Conservation (phyloP, 179 eudicot species). For the Gypsophila paniculata region DNA sequence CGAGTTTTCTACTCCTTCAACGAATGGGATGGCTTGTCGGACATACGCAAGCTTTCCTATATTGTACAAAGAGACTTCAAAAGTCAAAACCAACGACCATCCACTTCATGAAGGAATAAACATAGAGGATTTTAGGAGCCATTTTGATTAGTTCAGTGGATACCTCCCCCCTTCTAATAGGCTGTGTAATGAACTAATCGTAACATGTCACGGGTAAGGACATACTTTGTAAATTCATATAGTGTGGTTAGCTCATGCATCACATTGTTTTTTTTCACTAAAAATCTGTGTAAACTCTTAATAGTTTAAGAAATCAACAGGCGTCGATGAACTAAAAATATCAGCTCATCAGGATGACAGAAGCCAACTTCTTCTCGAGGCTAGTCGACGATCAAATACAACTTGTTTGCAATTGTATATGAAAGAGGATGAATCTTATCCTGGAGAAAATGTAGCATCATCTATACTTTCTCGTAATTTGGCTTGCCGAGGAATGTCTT, state of each 20-base stretch:
- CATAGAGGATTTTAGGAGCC: background rate
- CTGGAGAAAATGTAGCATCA: conserved; percentile 81
- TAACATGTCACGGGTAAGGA: background rate
- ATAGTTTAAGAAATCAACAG: conserved; percentile 32
- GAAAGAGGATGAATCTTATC: conserved; percentile 75
- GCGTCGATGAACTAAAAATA: conserved; percentile 41
- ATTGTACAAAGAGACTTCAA: background rate
- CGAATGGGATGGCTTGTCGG: too few species aligned
- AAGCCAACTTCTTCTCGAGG: conserved; percentile 69
- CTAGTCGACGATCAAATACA: conserved; percentile 78
- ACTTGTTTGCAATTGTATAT: conserved; percentile 73
- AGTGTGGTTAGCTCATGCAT: conserved; percentile 5
- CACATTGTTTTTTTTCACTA: background rate
- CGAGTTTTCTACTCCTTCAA: background rate
- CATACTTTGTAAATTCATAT: background rate
- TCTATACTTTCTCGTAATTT: conserved; percentile 73
- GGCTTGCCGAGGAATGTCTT: conserved; percentile 44
- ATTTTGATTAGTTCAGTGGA: background rate
- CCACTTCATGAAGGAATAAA: background rate
- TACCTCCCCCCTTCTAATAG: background rate
- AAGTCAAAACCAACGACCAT: background rate
- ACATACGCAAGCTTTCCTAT: too few species aligned
- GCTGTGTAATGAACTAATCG: background rate
- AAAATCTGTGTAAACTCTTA: conserved; percentile 12
- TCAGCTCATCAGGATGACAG: conserved; percentile 63